A percentile compares a stretch with the other conserved stretches of the same genome.
Evolutionary conservation across 176 grass and related monocot genomes (phyloP).

Genomic region (Puccinellia tenuiflora): DNA sequence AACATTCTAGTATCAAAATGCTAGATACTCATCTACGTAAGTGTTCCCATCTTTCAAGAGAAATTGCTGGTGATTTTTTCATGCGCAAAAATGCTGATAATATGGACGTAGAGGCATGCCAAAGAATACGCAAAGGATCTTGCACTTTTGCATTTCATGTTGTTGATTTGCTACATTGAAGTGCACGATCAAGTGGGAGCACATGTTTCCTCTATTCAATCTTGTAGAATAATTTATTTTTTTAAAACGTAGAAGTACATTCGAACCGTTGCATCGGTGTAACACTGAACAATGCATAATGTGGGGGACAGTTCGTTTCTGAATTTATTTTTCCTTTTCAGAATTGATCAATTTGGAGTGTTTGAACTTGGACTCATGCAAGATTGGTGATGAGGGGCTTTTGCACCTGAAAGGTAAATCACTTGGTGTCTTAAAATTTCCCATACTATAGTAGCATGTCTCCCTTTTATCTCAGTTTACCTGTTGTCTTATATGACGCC

Average conservation of each 20-base stretch:
- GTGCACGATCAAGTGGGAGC: neutral
- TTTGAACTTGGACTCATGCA: constrained; percentile 98
- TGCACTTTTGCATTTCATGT: neutral
- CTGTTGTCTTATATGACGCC: neutral
- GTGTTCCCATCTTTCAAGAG: neutral
- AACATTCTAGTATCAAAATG: neutral
- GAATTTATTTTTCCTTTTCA: constrained; percentile 35
- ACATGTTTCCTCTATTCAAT: constrained; percentile 3
- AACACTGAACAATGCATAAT: neutral
- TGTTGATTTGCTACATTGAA: constrained; percentile 4
- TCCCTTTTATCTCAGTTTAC: neutral
- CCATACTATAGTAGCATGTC: neutral
- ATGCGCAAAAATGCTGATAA: constrained; percentile 14
- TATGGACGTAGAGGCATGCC: neutral
- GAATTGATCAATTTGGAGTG: constrained; percentile 83
- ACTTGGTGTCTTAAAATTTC: neutral
- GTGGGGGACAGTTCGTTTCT: neutral
- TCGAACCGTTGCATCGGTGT: neutral
- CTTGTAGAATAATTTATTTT: constrained; percentile 5
- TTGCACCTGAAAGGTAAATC: constrained; percentile 68
- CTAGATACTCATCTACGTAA: neutral
- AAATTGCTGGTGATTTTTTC: neutral
- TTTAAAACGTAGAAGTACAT: neutral
- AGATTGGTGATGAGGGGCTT: constrained; percentile 72
- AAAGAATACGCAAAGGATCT: neutral